Conservation (phyloP, 805 yeast species). For the Maudiozyma pseudohumilis region DNA sequence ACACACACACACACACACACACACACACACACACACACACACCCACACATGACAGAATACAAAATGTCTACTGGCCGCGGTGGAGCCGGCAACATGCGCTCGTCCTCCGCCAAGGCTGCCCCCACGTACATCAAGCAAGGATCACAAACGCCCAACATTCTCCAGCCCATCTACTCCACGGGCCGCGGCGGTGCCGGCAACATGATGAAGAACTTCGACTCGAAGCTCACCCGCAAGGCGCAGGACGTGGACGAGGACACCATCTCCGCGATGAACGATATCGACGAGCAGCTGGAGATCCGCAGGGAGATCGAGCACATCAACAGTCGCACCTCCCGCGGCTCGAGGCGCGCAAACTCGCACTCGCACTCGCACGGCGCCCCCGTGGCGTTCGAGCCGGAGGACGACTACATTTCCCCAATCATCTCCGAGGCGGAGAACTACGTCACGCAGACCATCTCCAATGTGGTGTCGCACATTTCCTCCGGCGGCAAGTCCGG, state of each 20-base stretch:
- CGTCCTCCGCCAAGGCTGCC: constrained; percentile 35
- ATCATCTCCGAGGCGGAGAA: constrained; percentile 1
- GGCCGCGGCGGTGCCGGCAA: constrained; percentile 79
- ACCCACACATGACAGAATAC: constrained; percentile 8
- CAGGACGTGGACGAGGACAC: constrained; percentile 50
- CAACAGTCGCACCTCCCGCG: no score
- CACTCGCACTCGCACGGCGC: background rate
- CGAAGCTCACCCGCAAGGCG: constrained; percentile 46
- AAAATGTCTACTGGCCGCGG: constrained; percentile 61
- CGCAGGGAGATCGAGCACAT: background rate
- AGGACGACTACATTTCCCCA: constrained; percentile 5
- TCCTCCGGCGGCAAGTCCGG: background rate
- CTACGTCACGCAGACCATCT: background rate
- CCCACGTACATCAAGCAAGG: constrained; percentile 52
- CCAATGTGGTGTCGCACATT: constrained; percentile 2
- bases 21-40: no score
- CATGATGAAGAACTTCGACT: constrained; percentile 54
- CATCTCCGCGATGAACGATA: background rate
- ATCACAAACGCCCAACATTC: constrained; percentile 49
- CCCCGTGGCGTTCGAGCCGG: background rate
- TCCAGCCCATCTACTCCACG: constrained; percentile 50
- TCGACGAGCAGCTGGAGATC: constrained; percentile 10
- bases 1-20: background rate
- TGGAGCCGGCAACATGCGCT: constrained; percentile 61
- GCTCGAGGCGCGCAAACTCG: constrained; percentile 1